These are phyloP conservation scores for Scedosporium aurantiacum DNA, from an alignment of 2,329 filamentous ascomycete species.

Conservation along the genomic window DNA sequence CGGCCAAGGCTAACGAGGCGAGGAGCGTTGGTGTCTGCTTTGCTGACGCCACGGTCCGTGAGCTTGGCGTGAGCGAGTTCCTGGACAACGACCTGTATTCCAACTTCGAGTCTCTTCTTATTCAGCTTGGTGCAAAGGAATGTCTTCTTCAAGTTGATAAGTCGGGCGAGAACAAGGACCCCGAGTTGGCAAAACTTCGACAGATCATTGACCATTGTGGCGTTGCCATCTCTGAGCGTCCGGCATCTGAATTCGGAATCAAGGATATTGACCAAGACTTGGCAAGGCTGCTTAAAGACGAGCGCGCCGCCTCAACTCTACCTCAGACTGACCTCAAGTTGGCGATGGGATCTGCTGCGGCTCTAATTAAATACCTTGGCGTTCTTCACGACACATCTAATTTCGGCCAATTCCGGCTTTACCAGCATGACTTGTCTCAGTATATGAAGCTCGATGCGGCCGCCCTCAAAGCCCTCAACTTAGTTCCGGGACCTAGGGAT, in stretches of 20 bases:
- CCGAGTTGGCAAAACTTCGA: slow-evolving; percentile 75
- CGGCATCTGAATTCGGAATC: slow-evolving; percentile 65
- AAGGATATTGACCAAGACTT: slow-evolving; percentile 96
- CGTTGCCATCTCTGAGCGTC: slow-evolving; percentile 75
- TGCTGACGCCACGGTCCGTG: slow-evolving; percentile 89
- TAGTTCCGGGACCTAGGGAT: slow-evolving; percentile 92
- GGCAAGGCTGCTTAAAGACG: slow-evolving; percentile 75
- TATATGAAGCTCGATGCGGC: slow-evolving; percentile 98
- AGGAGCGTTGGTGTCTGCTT: slow-evolving; percentile 91
- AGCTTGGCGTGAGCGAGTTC: slow-evolving; percentile 94
- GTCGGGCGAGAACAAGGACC: slow-evolving; percentile 73
- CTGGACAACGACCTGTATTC: slow-evolving; percentile 98
- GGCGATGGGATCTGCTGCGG: slow-evolving; percentile 89
- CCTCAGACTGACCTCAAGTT: slow-evolving; percentile 89
- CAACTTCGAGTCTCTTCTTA: slow-evolving; percentile 92
- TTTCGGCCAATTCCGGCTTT: slow-evolving; percentile 93
- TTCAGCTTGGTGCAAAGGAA: slow-evolving; percentile 91
- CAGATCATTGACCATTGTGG: slow-evolving; percentile 89
- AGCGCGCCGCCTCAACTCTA: slow-evolving; percentile 62
- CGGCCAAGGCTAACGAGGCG: slow-evolving; percentile 74
- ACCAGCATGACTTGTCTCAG: slow-evolving; percentile 91
- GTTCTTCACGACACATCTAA: slow-evolving; percentile 86
- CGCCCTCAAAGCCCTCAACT: slow-evolving; percentile 83
- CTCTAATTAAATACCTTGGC: slow-evolving; percentile 87
- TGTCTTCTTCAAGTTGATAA: slow-evolving; percentile 76